A percentile compares a stretch with the other conserved stretches of the same genome.
These are phyloP conservation scores for Candida gigantensis DNA, from an alignment of 1,139 yeast genomes.

Conservation along the genomic window DNA sequence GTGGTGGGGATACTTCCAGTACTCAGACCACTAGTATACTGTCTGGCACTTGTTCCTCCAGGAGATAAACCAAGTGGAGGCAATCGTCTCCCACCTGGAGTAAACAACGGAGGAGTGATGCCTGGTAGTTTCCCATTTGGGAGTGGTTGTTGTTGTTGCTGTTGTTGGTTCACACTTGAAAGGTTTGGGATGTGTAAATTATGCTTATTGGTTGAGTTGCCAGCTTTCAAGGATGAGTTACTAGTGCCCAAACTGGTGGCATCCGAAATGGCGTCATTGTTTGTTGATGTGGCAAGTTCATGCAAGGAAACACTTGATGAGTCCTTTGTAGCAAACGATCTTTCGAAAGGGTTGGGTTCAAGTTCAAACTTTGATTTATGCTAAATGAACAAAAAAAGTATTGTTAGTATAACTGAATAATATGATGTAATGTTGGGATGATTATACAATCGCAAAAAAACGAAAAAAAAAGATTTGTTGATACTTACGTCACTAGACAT, in stretches of 20 bases:
- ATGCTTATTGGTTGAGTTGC: constrained; percentile 27
- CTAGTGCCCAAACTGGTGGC: constrained; percentile 5
- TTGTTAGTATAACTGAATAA: constrained; percentile 2
- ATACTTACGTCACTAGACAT: constrained; percentile 17
- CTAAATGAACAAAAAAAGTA: constrained; percentile 22
- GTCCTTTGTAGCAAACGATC: constrained; percentile 75
- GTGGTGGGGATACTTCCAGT: background rate
- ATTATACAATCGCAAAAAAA: no score
- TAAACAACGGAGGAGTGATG: constrained; percentile 54
- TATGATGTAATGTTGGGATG: background rate
- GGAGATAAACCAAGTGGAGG: constrained; percentile 56
- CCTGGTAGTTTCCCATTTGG: constrained; percentile 36
- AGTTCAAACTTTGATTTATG: constrained; percentile 62
- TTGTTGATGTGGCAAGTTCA: constrained; percentile 4
- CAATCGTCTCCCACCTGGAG: constrained; percentile 63
- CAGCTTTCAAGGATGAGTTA: constrained; percentile 6
- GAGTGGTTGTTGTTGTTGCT: constrained; percentile 6
- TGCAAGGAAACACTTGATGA: constrained; percentile 11
- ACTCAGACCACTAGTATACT: constrained; percentile 4
- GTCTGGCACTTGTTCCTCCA: constrained; percentile 19
- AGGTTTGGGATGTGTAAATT: constrained; percentile 39
- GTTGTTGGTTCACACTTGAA: constrained; percentile 22
- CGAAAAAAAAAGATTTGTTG: constrained; percentile 1
- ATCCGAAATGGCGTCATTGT: constrained; percentile 8
- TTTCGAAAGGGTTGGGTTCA: constrained; percentile 95